Conservation (phyloP, 164 flowering plant genomes). For the Berberis thunbergii region DNA sequence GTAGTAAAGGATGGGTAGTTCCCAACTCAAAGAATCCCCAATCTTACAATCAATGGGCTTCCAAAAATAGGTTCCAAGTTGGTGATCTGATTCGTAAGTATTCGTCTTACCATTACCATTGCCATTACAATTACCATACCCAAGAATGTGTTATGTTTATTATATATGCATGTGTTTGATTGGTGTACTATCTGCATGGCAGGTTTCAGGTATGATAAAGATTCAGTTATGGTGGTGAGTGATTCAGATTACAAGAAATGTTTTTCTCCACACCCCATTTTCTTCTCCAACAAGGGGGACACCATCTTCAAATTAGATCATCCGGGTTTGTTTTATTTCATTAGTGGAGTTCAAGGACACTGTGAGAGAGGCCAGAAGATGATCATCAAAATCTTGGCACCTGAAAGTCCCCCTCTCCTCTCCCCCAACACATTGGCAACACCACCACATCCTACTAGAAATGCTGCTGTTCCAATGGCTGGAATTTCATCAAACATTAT, state of each 20-base stretch:
- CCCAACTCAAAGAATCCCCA: constrained; percentile 29
- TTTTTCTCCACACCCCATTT: constrained; percentile 40
- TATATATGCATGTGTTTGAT: background rate
- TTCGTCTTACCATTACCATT: background rate
- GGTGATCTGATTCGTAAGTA: constrained; percentile 57
- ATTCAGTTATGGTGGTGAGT: constrained; percentile 56
- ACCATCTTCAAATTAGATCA: constrained; percentile 32
- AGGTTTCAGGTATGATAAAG: constrained; percentile 63
- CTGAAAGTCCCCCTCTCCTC: constrained; percentile 1
- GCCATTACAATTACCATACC: too few relatives aligned
- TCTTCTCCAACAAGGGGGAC: constrained; percentile 57
- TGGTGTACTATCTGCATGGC: background rate
- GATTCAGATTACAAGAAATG: constrained; percentile 44
- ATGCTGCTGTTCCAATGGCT: too few relatives aligned
- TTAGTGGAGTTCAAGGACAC: constrained; percentile 60
- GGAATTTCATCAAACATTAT: too few relatives aligned
- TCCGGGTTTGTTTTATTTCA: constrained; percentile 52
- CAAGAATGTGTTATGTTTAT: too few relatives aligned
- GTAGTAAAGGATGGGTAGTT: constrained; percentile 39
- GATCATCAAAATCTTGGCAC: constrained; percentile 31
- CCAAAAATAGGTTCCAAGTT: constrained; percentile 43
- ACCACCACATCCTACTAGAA: background rate
- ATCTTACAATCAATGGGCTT: constrained; percentile 58
- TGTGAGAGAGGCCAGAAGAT: constrained; percentile 57
- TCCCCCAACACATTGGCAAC: background rate